phyloP scores from a whole-genome alignment of 768 basidiomycete genomes.

The Hortiboletus flavorubellus region DNA sequence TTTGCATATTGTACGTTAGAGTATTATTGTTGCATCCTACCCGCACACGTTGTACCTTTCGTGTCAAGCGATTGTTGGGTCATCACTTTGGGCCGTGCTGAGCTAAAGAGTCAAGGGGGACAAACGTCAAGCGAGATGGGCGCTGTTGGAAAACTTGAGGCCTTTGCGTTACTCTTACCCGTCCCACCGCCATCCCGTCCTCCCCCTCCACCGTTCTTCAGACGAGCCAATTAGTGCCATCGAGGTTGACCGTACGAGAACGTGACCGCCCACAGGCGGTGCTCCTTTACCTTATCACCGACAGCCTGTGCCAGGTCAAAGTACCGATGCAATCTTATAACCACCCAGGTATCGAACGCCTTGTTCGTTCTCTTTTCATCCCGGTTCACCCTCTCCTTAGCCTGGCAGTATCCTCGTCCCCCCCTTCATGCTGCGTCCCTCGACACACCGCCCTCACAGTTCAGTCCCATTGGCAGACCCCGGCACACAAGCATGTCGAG shows the following conservation, averaged over 20 bases:
- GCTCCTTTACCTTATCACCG: background rate
- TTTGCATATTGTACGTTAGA: conserved; percentile 47
- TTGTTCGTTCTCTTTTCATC: background rate
- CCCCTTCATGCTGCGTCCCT: conserved; percentile 23
- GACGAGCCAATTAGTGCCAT: background rate
- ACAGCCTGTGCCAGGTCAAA: background rate
- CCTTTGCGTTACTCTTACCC: background rate
- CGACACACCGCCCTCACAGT: conserved; percentile 12
- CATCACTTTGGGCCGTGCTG: background rate
- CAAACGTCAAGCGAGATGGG: conserved; percentile 20
- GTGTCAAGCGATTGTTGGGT: conserved; percentile 3
- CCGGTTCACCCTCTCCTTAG: conserved; percentile 9
- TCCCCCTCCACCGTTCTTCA: background rate
- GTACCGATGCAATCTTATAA: conserved; percentile 31
- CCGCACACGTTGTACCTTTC: conserved; percentile 12
- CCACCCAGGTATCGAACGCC: conserved; percentile 23
- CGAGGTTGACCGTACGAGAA: conserved; percentile 1
- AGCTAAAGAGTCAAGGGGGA: background rate
- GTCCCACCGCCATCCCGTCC: background rate
- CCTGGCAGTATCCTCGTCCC: conserved; percentile 18
- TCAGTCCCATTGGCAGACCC: conserved; percentile 9
- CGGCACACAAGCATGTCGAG: conserved; percentile 21
- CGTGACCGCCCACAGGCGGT: background rate
- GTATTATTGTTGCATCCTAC: conserved; percentile 34
- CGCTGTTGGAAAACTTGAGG: conserved; percentile 13